Evolutionary conservation across 2,329 filamentous ascomycete genomes (phyloP), one percentile per base, ranked within the genome.

Genomic region (Fusarium nodosum): DNA sequence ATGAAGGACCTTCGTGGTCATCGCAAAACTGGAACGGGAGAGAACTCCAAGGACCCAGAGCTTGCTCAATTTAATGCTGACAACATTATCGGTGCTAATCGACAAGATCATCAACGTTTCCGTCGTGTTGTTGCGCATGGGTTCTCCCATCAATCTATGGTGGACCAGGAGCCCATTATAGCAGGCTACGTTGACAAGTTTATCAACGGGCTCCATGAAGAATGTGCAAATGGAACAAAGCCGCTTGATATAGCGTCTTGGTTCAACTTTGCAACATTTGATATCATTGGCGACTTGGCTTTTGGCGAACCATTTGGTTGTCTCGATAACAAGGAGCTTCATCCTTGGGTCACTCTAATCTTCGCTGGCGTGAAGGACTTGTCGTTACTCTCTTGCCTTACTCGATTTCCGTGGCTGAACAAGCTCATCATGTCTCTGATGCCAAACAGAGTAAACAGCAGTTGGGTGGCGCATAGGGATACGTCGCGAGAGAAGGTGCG

Each of bases 261-360:
- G 62, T 66, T 58, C 38, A 66, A 66, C n/a, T 66, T 31, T 4
- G 45, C 54, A 3, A 62, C 62, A 3, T 65, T 62, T 18, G 62
- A 65, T 18, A 33, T 65, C 13, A 57, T 62, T 20, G 57, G 53
- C 5, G 61, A 66, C 16, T 50, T 66, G 3, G 62, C 54, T 1
- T 66, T 66, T 46, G 62, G 62, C 9, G 62, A 66, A 44, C 53
- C 58, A 1, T 63, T 66, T 52, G 62, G 59, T 2, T 63, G 59
- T 39, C 48, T 66, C 1, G 64, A 56, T 8, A 44, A 54, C 12
- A 31, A 20, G 5, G 15, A 31, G 5, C 28, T 46, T 16, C 44
- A 46, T 4, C 44, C 44, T 6, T 46, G 44, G 44, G 13, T 46
- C 2, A 2, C 3, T 5, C 26, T 46, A 6, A 46, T 46, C 3